Percentiles rank a stretch among this genome's conserved stretches.
These are phyloP conservation scores for Verticillium nubilum DNA, from an alignment of 2,329 filamentous ascomycete species.

Conservation along the genomic window DNA sequence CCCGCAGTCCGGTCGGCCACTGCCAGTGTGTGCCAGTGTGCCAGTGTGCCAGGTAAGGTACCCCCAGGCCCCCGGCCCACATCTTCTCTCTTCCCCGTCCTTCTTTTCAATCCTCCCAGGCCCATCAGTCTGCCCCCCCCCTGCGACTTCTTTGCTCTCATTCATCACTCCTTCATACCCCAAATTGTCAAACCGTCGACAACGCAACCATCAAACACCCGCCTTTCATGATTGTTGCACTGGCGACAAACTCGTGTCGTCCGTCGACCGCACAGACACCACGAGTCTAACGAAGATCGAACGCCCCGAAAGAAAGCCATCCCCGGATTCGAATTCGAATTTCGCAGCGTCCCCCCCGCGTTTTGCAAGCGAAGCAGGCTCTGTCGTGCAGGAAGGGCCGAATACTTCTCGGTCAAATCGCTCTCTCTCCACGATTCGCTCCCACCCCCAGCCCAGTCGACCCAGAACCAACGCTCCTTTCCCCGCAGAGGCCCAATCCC, in stretches of 20 bases:
- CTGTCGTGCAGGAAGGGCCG: conserved; percentile 3
- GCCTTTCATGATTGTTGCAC: background rate
- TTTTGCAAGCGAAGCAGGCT: background rate
- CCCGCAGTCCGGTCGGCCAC: background rate
- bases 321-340: background rate
- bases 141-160: background rate
- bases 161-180: background rate
- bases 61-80: background rate
- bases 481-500: conserved; percentile 1
- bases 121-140: background rate
- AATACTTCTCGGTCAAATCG: conserved; percentile 3
- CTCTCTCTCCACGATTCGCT: conserved; percentile 1
- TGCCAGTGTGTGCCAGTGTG: too few relatives aligned
- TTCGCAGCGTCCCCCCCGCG: conserved; percentile 1
- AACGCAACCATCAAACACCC: background rate
- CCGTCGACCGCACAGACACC: background rate
- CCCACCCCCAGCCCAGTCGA: background rate
- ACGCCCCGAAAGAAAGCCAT: background rate
- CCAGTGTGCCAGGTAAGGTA: too few relatives aligned
- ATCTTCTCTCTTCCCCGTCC: background rate
- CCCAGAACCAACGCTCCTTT: background rate
- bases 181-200: background rate
- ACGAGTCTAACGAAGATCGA: background rate
- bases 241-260: background rate
- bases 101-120: background rate